Conservation (phyloP, 345 rosid species). For the Salix caprea region DNA sequence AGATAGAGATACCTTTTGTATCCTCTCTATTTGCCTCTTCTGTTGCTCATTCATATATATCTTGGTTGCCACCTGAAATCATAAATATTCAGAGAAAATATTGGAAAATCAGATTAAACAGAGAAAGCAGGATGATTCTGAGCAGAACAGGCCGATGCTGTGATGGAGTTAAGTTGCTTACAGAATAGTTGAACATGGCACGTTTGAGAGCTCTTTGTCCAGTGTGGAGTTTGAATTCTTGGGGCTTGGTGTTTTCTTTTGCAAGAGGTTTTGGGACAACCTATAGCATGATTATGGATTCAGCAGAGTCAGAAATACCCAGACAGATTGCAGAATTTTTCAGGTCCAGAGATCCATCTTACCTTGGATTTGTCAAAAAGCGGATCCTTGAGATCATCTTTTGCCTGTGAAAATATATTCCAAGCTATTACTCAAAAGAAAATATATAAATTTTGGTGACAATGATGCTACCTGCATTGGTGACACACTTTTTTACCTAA, state of each 20-base stretch:
- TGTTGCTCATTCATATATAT: slow-evolving; percentile 48
- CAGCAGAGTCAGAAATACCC: neutral
- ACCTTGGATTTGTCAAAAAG: slow-evolving; percentile 25
- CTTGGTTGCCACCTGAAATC: slow-evolving; percentile 67
- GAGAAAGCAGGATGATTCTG: neutral
- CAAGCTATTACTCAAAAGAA: neutral
- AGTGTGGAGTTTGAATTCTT: slow-evolving; percentile 69
- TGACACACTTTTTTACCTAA: no score
- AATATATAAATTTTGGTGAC: no score
- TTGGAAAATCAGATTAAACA: neutral
- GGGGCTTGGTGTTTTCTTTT: slow-evolving; percentile 66
- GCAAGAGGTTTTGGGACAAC: slow-evolving; percentile 29
- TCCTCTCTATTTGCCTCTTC: slow-evolving; percentile 54
- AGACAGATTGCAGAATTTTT: neutral
- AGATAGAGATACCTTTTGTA: slow-evolving; percentile 46
- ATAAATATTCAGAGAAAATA: neutral
- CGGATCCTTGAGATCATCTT: slow-evolving; percentile 30
- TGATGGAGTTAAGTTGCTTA: slow-evolving; percentile 3
- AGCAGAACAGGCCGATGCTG: neutral
- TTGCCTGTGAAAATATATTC: slow-evolving; percentile 20
- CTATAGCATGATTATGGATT: neutral
- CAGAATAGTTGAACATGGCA: slow-evolving; percentile 82
- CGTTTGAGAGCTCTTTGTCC: slow-evolving; percentile 75
- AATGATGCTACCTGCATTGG: no score
- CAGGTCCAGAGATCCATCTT: neutral